Percentiles rank a stretch among this genome's conserved stretches.
phyloP scores from a whole-genome alignment of 2,329 filamentous ascomycete species.

The Fusarium foetens region DNA sequence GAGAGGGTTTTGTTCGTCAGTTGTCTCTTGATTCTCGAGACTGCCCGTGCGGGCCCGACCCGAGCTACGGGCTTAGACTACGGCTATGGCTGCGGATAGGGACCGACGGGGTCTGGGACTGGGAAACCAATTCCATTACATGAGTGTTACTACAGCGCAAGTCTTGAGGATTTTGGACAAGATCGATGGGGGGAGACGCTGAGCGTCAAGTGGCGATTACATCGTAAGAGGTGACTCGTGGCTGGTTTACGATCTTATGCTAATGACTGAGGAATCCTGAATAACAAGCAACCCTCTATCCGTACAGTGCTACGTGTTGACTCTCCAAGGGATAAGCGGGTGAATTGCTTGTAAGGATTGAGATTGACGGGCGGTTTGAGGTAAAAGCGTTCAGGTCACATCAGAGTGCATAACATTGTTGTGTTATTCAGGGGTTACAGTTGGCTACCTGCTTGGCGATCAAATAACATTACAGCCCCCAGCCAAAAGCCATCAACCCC shows the following conservation, averaged over 20 bases:
- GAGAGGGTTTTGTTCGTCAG: slow-evolving; percentile 10
- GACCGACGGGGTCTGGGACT: slow-evolving; percentile 23
- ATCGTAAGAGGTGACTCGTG: slow-evolving; percentile 6
- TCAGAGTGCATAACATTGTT: slow-evolving; percentile 12
- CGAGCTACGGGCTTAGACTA: slow-evolving; percentile 4
- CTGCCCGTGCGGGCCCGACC: slow-evolving; percentile 4
- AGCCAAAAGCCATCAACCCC: slow-evolving; percentile 25
- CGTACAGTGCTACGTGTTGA: slow-evolving; percentile 6
- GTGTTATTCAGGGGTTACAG: slow-evolving; percentile 27
- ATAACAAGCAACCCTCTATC: not conserved
- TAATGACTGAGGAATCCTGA: not conserved
- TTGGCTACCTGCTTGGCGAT: slow-evolving; percentile 10
- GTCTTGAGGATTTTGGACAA: slow-evolving; percentile 2
- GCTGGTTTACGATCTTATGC: not conserved
- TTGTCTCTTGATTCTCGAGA: slow-evolving; percentile 2
- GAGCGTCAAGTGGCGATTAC: slow-evolving; percentile 21
- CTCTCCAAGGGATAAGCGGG: slow-evolving; percentile 10
- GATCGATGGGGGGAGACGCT: slow-evolving; percentile 18
- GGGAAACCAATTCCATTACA: slow-evolving; percentile 25
- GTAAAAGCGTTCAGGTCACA: slow-evolving; percentile 15
- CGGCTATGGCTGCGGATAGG: slow-evolving; percentile 16
- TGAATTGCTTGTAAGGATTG: not conserved
- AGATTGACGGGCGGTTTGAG: slow-evolving; percentile 1
- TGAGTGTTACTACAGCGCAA: slow-evolving; percentile 13
- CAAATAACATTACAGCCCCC: slow-evolving; percentile 18